Conservation (phyloP, 129 eudicot species). For the Calendula officinalis region DNA sequence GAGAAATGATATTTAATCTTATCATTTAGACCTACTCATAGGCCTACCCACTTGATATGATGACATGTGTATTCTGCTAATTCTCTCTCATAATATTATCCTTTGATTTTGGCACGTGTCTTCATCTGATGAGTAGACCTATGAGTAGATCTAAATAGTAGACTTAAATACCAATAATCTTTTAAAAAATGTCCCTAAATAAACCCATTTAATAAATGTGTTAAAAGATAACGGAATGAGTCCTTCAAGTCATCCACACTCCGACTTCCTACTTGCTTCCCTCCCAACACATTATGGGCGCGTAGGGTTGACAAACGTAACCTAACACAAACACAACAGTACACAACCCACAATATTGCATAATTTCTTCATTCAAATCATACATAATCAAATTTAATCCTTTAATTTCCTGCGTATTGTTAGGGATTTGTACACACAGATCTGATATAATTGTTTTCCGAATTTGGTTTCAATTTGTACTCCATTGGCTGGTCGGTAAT, state of each 20-base stretch:
- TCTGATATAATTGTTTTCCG: neutral
- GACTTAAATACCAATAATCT: too few relatives aligned
- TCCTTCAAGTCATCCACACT: conserved; percentile 19
- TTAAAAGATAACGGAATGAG: conserved; percentile 10
- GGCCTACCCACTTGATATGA: too few relatives aligned
- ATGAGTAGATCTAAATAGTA: too few relatives aligned
- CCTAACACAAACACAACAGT: neutral
- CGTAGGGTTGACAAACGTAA: neutral
- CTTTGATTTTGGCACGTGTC: too few relatives aligned
- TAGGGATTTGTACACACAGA: conserved; percentile 11
- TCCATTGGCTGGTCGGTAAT: neutral
- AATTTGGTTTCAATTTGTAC: neutral
- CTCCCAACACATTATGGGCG: conserved; percentile 11
- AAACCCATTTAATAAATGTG: too few relatives aligned
- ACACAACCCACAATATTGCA: neutral
- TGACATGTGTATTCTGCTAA: too few relatives aligned
- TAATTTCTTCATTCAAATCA: neutral
- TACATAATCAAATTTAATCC: conserved; percentile 2
- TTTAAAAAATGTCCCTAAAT: too few relatives aligned
- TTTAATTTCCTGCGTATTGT: conserved; percentile 19
- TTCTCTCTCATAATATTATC: too few relatives aligned
- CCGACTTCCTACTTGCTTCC: conserved; percentile 29
- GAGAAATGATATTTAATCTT: too few relatives aligned
- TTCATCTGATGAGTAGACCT: too few relatives aligned
- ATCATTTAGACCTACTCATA: too few relatives aligned